Evolutionary conservation across 202 grass and related monocot genomes (phyloP).

Genomic region (Cymbopogon flexuosus): DNA sequence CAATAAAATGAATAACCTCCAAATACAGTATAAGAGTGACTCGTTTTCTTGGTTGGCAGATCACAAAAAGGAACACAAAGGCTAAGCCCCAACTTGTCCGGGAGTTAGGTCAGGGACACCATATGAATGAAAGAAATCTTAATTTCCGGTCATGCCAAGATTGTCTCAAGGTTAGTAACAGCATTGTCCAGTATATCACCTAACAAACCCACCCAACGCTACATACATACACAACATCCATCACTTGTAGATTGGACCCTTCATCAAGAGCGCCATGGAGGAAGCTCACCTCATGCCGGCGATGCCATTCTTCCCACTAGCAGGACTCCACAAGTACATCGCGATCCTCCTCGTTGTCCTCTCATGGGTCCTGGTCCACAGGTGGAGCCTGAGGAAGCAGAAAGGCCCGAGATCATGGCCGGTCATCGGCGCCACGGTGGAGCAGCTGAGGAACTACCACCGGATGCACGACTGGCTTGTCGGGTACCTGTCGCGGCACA

Average conservation of each 20-base stretch:
- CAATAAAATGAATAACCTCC: not conserved
- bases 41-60: slow-evolving; percentile 24
- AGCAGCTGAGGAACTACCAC: slow-evolving; percentile 86
- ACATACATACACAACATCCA: slow-evolving; percentile 31
- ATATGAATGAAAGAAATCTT: slow-evolving; percentile 68
- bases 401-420: slow-evolving; percentile 81
- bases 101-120: slow-evolving; percentile 54
- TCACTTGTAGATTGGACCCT: slow-evolving; percentile 25
- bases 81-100: slow-evolving; percentile 20
- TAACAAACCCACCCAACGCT: slow-evolving; percentile 34
- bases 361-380: slow-evolving; percentile 69
- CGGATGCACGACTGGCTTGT: slow-evolving; percentile 94
- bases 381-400: slow-evolving; percentile 62
- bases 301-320: slow-evolving; percentile 19
- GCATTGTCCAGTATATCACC: slow-evolving; percentile 44
- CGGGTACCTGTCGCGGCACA: slow-evolving; percentile 50
- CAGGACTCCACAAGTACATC: slow-evolving; percentile 45
- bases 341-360: slow-evolving; percentile 41
- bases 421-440: slow-evolving; percentile 60
- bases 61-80: slow-evolving; percentile 42
- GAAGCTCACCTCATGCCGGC: slow-evolving; percentile 35
- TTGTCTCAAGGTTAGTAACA: slow-evolving; percentile 36
- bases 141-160: slow-evolving; percentile 64
- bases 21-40: not conserved
- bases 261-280: slow-evolving; percentile 46